Conservation (phyloP, 768 basidiomycete species). For the Cubamyces sp. region DNA sequence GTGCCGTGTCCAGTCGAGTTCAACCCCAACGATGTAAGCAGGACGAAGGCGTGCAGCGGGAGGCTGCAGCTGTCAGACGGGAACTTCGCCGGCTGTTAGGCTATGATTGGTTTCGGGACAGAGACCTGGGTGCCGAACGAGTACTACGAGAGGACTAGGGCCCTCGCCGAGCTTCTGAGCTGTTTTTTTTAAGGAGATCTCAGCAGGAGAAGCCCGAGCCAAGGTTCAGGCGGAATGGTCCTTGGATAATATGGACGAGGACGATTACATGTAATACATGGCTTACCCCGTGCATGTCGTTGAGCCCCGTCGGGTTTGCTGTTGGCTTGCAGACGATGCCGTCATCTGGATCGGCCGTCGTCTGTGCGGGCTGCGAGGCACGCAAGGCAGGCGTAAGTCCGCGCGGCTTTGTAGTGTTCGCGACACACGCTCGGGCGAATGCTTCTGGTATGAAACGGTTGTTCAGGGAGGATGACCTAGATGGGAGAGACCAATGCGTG, state of each 20-base stretch:
- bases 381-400: too few species aligned
- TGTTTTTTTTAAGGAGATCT: slow-evolving; percentile 35
- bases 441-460: too few species aligned
- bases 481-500: neutral
- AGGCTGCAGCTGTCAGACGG: slow-evolving; percentile 37
- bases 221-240: slow-evolving; percentile 46
- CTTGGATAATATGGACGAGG: slow-evolving; percentile 38
- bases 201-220: slow-evolving; percentile 44
- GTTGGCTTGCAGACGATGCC: too few species aligned
- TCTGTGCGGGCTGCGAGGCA: too few species aligned
- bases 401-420: too few species aligned
- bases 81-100: slow-evolving; percentile 36
- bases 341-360: too few species aligned
- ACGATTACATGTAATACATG: neutral
- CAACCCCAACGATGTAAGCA: slow-evolving; percentile 44
- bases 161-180: slow-evolving; percentile 38
- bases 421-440: too few species aligned
- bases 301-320: too few species aligned
- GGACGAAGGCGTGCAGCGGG: slow-evolving; percentile 44
- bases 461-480: too few species aligned
- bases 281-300: too few species aligned
- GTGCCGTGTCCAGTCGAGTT: slow-evolving; percentile 34
- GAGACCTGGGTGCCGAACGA: slow-evolving; percentile 51
- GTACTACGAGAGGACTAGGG: slow-evolving; percentile 45
- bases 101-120: slow-evolving; percentile 39